These are phyloP conservation scores for Triticum urartu DNA, from an alignment of 176 grass and related monocot genomes.

Conservation along the genomic window DNA sequence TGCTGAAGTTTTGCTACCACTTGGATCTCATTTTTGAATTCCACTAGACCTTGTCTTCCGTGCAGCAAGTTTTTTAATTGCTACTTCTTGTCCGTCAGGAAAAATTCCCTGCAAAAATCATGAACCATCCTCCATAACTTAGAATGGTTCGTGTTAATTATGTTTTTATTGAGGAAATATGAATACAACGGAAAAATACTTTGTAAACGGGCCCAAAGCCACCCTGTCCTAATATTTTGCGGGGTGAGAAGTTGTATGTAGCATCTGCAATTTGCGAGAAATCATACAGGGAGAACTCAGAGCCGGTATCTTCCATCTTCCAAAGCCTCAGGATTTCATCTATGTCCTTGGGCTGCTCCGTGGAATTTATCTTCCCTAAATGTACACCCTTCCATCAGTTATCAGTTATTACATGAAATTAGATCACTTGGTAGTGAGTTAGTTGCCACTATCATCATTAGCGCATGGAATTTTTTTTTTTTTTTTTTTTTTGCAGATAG, in stretches of 20 bases:
- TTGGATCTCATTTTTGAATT: conserved; percentile 67
- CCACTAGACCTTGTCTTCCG: conserved; percentile 53
- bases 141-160: background rate
- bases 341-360: background rate
- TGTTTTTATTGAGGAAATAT: background rate
- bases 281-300: conserved; percentile 37
- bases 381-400: conserved; percentile 23
- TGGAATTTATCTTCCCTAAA: conserved; percentile 24
- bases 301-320: conserved; percentile 27
- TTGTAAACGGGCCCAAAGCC: conserved; percentile 86
- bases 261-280: conserved; percentile 37
- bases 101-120: conserved; percentile 48
- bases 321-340: conserved; percentile 11
- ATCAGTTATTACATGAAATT: background rate
- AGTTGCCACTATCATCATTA: background rate
- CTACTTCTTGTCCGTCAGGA: conserved; percentile 51
- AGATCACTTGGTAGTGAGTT: background rate
- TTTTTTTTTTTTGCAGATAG: background rate
- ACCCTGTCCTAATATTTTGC: conserved; percentile 58
- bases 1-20: conserved; percentile 64
- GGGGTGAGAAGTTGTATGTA: conserved; percentile 55
- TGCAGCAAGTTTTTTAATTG: conserved; percentile 60
- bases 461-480: background rate
- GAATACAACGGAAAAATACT: conserved; percentile 30
- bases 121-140: background rate